phyloP scores from a whole-genome alignment of 1,139 yeast genomes.

The Taiozyma sp. region DNA sequence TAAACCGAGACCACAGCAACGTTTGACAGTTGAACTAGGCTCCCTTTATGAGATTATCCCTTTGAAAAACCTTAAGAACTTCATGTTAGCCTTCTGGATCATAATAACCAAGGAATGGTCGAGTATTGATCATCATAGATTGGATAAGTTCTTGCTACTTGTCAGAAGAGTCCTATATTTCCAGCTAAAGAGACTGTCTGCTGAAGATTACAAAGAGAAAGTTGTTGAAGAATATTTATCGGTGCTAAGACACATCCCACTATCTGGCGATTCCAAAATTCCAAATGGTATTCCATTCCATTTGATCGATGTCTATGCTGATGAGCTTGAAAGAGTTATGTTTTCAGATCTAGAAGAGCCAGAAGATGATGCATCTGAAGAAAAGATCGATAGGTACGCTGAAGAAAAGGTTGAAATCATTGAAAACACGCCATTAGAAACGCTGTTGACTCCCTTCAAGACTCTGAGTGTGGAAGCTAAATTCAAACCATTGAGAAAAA shows the following conservation, averaged over 20 bases:
- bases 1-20: conserved; percentile 86
- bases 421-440: conserved; percentile 45
- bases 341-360: conserved; percentile 40
- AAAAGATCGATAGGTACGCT: conserved; percentile 33
- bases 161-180: conserved; percentile 72
- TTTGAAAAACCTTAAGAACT: conserved; percentile 36
- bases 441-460: conserved; percentile 54
- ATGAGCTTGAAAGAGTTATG: conserved; percentile 71
- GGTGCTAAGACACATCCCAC: conserved; percentile 36
- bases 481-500: conserved; percentile 60
- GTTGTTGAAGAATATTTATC: conserved; percentile 39
- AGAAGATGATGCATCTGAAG: conserved; percentile 36
- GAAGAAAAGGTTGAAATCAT: conserved; percentile 30
- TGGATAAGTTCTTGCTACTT: conserved; percentile 80
- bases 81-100: conserved; percentile 76
- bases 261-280: conserved; percentile 53
- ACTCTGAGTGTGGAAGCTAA: conserved; percentile 41
- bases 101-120: conserved; percentile 83
- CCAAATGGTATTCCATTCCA: conserved; percentile 83
- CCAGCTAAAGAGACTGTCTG: conserved; percentile 50
- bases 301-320: conserved; percentile 75
- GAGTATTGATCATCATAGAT: conserved; percentile 73
- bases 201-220: conserved; percentile 50
- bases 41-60: conserved; percentile 45
- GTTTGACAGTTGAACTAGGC: conserved; percentile 71